Conservation (phyloP, 208 protist genomes). For the Crithidia acanthocephali region DNA sequence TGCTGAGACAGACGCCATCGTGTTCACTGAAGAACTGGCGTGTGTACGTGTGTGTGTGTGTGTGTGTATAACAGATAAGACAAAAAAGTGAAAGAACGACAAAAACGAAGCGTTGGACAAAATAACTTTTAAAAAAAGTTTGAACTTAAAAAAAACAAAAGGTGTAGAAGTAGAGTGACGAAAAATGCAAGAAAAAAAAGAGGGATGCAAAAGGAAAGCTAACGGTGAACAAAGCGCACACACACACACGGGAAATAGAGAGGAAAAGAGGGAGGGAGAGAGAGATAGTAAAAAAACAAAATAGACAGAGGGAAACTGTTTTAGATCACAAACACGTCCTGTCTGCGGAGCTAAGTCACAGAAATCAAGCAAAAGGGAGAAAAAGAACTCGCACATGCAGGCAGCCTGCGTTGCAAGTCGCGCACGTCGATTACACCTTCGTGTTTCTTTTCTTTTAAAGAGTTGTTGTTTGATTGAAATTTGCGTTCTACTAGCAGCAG, state of each 20-base stretch:
- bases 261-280: conserved; percentile 17
- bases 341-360: too few relatives aligned
- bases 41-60: not conserved
- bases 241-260: not conserved
- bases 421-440: too few relatives aligned
- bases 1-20: conserved; percentile 16
- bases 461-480: too few relatives aligned
- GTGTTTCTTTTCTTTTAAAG: not conserved
- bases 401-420: too few relatives aligned
- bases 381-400: too few relatives aligned
- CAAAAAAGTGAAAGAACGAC: conserved; percentile 11
- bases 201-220: conserved; percentile 1
- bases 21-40: not conserved
- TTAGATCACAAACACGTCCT: too few relatives aligned
- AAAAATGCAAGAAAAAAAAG: not conserved
- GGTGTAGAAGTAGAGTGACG: too few relatives aligned
- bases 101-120: conserved; percentile 3
- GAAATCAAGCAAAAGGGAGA: too few relatives aligned
- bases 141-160: too few relatives aligned
- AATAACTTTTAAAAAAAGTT: not conserved
- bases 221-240: not conserved
- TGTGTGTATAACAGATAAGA: not conserved
- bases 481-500: too few relatives aligned
- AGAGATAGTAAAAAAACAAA: not conserved
- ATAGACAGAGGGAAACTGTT: too few relatives aligned